These are phyloP conservation scores for Trypanosoma conorhini DNA, from an alignment of 208 protist genomes.

Conservation along the genomic window DNA sequence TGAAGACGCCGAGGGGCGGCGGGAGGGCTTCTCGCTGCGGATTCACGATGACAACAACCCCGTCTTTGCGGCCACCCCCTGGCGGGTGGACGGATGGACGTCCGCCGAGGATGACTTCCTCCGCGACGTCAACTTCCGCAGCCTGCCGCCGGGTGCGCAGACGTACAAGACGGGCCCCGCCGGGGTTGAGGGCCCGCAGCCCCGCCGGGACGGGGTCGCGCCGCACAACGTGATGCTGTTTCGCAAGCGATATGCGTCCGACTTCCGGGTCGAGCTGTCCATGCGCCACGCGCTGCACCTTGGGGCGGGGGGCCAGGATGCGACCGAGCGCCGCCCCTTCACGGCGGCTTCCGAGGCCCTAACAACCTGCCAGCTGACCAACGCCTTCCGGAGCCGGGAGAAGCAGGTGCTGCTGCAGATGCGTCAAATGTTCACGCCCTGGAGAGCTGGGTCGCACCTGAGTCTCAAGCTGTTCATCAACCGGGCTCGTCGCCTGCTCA, in stretches of 20 bases:
- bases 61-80: slow-evolving; percentile 56
- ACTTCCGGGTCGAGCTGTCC: slow-evolving; percentile 78
- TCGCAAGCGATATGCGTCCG: slow-evolving; percentile 62
- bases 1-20: slow-evolving; percentile 28
- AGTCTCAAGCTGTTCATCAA: slow-evolving; percentile 51
- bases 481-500: slow-evolving; percentile 40
- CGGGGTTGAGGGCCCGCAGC: slow-evolving; percentile 25
- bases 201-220: slow-evolving; percentile 16
- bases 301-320: slow-evolving; percentile 12
- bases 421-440: slow-evolving; percentile 52
- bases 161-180: slow-evolving; percentile 34
- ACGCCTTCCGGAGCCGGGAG: slow-evolving; percentile 65
- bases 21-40: slow-evolving; percentile 52
- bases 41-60: slow-evolving; percentile 69
- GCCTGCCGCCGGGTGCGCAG: slow-evolving; percentile 43
- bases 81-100: slow-evolving; percentile 54
- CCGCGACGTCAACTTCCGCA: slow-evolving; percentile 48
- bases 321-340: slow-evolving; percentile 19
- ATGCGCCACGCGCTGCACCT: slow-evolving; percentile 44
- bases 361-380: slow-evolving; percentile 77
- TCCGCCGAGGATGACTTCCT: slow-evolving; percentile 35
- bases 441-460: slow-evolving; percentile 35
- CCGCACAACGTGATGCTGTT: slow-evolving; percentile 72
- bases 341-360: slow-evolving; percentile 47
- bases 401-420: slow-evolving; percentile 60